Evolutionary conservation across 805 yeast species (phyloP).

Genomic region (Osmozyma mogii): DNA sequence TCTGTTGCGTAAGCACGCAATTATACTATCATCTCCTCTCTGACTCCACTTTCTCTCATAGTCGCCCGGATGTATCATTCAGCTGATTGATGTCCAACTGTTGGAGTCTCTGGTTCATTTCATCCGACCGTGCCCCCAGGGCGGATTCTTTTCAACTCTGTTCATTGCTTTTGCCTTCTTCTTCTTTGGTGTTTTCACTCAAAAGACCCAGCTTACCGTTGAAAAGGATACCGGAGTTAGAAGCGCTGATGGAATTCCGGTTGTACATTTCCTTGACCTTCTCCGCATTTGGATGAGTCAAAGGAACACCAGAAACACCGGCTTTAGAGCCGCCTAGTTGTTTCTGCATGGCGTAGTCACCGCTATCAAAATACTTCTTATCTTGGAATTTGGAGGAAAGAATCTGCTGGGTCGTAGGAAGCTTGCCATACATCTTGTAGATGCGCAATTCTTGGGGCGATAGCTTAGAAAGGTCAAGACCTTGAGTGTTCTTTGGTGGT

Average conservation of each 20-base stretch:
- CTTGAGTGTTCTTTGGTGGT: constrained; percentile 36
- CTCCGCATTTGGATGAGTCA: constrained; percentile 48
- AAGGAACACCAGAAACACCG: constrained; percentile 29
- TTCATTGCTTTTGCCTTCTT: constrained; percentile 4
- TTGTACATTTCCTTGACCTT: constrained; percentile 50
- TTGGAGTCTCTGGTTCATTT: not conserved
- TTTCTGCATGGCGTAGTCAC: constrained; percentile 81
- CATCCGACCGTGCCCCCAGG: not conserved
- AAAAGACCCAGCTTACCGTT: constrained; percentile 49
- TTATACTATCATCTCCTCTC: too few relatives aligned
- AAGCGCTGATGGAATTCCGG: constrained; percentile 48
- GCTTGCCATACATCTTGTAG: constrained; percentile 73
- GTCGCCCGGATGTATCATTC: too few relatives aligned
- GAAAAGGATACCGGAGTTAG: constrained; percentile 34
- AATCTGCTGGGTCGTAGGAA: constrained; percentile 75
- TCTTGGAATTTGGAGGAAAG: constrained; percentile 72
- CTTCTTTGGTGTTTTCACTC: constrained; percentile 37
- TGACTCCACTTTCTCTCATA: too few relatives aligned
- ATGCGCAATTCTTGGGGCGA: constrained; percentile 76
- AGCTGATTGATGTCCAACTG: not conserved
- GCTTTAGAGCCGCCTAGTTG: constrained; percentile 26
- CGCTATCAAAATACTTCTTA: constrained; percentile 87
- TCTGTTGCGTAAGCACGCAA: too few relatives aligned
- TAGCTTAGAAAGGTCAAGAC: constrained; percentile 47
- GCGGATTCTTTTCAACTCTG: not conserved